Base-by-base conservation (phyloP, 2,329 filamentous ascomycete species). In the Thermomyces lanuginosus region DNA sequence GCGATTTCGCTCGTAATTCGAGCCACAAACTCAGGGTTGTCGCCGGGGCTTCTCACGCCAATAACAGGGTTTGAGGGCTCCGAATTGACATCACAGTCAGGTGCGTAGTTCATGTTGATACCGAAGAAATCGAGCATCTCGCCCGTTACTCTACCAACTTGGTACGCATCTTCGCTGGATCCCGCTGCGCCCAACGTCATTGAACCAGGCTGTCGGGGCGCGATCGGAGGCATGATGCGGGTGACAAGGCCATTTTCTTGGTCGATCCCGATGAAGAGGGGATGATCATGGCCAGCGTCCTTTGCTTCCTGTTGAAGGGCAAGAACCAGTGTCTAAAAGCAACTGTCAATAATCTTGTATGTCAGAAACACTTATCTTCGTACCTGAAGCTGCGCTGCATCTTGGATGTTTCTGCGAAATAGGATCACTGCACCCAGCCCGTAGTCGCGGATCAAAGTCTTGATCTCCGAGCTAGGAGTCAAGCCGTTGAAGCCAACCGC, bases 41-140 rank as follows among this genome's bases (percentile, higher is more conserved):
- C 53, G 1, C 55, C 54, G 4, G 50, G 46, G 16, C 56, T 58
- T 12, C 56, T 45, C 3, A 59, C 53, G 1, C 56, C 54, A 29
- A 60, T 56, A 2, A 58, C 53, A 2, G 51, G 55, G 26, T 60
- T 60, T 22, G 51, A 41, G 1, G 56, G 54, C 28, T 60, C 53
- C 0, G 55, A 57, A 29, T 58, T 58, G 18, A 59, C 46, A 30
- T 61, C 55, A 14, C 55, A 58, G 23, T 54, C 46, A 2, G 57
- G 57, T 3, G 49, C 55, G 36, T 58, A 60, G 30, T 60, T 56
- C 51, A 58, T 59, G 28, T 60, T 60, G 26, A 61, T 51, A 1
- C 56, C 55, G 24, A 56, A 50, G 13, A 45, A 40, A 8, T 35
- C 41, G 25, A 61, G 31, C 3, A 43, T 48, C 31, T 56, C 47